Evolutionary conservation across 768 basidiomycete genomes (phyloP), one percentile per base, ranked within the genome.

Genomic region (Agaricus bisporus): DNA sequence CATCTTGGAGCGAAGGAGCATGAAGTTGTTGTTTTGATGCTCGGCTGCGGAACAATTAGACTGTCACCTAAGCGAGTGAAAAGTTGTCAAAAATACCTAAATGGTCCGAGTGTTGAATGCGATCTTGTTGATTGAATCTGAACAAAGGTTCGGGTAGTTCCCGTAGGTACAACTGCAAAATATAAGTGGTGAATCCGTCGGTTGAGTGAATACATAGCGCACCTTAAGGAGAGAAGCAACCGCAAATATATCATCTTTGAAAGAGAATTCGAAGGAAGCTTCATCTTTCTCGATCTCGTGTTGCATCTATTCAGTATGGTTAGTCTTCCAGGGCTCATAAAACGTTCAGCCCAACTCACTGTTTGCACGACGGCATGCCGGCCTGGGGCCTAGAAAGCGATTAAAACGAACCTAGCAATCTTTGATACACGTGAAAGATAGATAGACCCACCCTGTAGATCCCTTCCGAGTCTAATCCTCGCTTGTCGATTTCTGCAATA

Each of bases 121-220:
- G 82, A 60, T 97, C 94, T 56, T 84, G 79, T 15, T 91, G 69
- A 9, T 88, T 75, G 62, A 87, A 88, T 63, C 72, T 85, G 72
- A 97, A 95, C 17, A 97, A 75, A 3, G 94, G 91, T 62, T 97
- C 94, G 1, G 93, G 91, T 14, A 97, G 71, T 63, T 90, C 89
- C 49, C 94, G 83, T 20, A 95, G 73, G 70, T 95, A 89, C 35
- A 85, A 68, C 86, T 89, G 48, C 32, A 25, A 15, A 41, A 14
- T 15, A 29, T 58, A 35, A 61, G 18, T 20, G n/a, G 60, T 44
- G 60, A 48, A 49, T 32, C 22, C 22, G 22, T 32, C 51, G n/a
- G 10, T 29, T 39, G n/a, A 15, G 41, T 7, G 3, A 29, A 7
- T 43, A 37, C 18, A 49, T 41, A 49, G 64, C 71, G 54, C 52